Evolutionary conservation across 805 yeast genomes (phyloP).

Genomic region (Kuraishia capsulata): DNA sequence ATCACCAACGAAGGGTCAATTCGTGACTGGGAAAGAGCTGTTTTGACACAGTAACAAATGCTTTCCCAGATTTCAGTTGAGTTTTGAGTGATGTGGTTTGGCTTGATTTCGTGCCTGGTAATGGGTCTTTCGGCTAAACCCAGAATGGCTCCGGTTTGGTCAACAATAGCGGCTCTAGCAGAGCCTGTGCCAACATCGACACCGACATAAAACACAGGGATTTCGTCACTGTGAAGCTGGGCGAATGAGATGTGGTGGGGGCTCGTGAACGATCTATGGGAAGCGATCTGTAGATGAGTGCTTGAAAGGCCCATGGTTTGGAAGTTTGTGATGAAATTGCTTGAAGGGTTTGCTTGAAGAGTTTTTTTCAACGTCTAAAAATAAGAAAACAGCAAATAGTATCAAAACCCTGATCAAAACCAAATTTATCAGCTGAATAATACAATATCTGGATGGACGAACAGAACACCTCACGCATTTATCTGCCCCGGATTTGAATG

Average conservation of each 20-base stretch:
- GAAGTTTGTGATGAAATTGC: neutral
- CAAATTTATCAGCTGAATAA: too few species aligned
- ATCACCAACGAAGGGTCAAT: conserved; percentile 57
- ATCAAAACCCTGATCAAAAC: too few species aligned
- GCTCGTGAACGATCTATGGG: conserved; percentile 20
- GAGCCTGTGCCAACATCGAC: conserved; percentile 86
- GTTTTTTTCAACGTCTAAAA: neutral
- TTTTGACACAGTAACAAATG: conserved; percentile 72
- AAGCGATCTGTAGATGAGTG: conserved; percentile 3
- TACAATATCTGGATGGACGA: too few species aligned
- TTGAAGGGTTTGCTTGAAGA: neutral
- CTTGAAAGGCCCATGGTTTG: conserved; percentile 4
- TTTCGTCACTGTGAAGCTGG: conserved; percentile 14
- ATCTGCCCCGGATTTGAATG: too few species aligned
- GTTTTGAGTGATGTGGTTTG: conserved; percentile 75
- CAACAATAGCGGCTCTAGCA: conserved; percentile 89
- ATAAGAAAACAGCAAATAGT: neutral
- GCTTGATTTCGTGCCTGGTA: conserved; percentile 64
- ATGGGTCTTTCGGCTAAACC: conserved; percentile 75
- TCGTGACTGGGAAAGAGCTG: conserved; percentile 65
- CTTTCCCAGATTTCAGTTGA: conserved; percentile 88
- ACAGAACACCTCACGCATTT: too few species aligned
- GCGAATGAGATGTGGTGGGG: conserved; percentile 24
- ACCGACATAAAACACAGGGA: conserved; percentile 25
- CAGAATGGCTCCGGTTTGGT: conserved; percentile 71